These are phyloP conservation scores for Trichophyton simii DNA, from an alignment of 2,329 filamentous ascomycete genomes.

Conservation along the genomic window DNA sequence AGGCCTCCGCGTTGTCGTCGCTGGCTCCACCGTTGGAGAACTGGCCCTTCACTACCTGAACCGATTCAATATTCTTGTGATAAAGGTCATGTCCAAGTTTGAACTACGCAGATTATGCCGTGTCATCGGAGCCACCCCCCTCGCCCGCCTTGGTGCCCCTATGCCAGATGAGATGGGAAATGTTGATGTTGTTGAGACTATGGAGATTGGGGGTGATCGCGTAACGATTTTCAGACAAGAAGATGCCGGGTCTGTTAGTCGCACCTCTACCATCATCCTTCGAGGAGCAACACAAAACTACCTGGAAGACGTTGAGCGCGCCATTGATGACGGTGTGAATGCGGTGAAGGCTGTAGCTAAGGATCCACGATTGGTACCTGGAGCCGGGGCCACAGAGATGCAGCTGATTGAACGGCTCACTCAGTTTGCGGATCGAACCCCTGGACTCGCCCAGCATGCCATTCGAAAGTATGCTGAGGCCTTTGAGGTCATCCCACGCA, in stretches of 20 bases:
- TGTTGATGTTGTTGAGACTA: constrained; percentile 88
- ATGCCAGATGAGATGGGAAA: constrained; percentile 99
- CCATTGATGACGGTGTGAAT: constrained; percentile 95
- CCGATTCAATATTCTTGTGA: constrained; percentile 86
- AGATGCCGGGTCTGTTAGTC: constrained; percentile 60
- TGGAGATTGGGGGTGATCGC: constrained; percentile 94
- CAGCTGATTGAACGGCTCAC: constrained; percentile 88
- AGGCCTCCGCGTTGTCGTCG: constrained; percentile 80
- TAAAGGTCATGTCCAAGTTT: constrained; percentile 97
- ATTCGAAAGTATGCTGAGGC: constrained; percentile 97
- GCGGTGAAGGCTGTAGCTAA: constrained; percentile 97
- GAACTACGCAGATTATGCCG: constrained; percentile 89
- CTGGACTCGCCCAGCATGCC: constrained; percentile 84
- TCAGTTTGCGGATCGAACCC: constrained; percentile 79
- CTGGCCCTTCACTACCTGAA: constrained; percentile 96
- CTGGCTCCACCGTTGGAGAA: constrained; percentile 87
- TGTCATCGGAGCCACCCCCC: constrained; percentile 90
- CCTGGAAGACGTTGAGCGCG: constrained; percentile 90
- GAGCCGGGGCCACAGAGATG: constrained; percentile 87
- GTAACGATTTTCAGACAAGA: constrained; percentile 98
- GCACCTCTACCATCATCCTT: constrained; percentile 87
- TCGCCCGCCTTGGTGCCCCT: constrained; percentile 85
- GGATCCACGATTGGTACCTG: constrained; percentile 80
- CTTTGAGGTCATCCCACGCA: constrained; percentile 91
- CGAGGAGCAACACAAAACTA: constrained; percentile 96